These are phyloP conservation scores for Marsdenia floribunda DNA, from an alignment of 257 asterid species.

Conservation along the genomic window DNA sequence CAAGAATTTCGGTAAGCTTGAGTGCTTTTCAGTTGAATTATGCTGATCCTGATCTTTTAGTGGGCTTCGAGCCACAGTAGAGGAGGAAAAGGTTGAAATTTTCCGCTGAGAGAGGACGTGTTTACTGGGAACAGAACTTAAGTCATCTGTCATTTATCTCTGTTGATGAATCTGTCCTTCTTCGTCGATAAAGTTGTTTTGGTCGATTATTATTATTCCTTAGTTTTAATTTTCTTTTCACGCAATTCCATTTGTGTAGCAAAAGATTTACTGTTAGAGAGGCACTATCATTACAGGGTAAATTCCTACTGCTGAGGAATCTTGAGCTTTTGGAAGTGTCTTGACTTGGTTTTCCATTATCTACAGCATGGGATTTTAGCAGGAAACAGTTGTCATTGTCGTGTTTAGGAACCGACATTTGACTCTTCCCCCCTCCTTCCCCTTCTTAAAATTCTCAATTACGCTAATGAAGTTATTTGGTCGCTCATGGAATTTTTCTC, in stretches of 20 bases:
- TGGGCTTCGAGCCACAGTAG: not conserved
- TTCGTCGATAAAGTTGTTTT: not conserved
- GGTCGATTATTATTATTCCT: not conserved
- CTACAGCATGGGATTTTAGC: not conserved
- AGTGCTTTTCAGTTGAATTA: conserved; percentile 10
- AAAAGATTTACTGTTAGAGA: not conserved
- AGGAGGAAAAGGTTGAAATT: not conserved
- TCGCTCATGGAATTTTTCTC: not conserved
- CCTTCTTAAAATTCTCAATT: not conserved
- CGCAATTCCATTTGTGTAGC: not conserved
- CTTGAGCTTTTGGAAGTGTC: not conserved
- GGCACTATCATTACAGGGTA: not conserved
- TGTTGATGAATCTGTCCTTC: not conserved
- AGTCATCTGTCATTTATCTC: not conserved
- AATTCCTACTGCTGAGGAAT: not conserved
- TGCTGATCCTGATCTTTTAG: not conserved
- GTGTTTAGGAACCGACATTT: not conserved
- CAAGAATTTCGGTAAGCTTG: not conserved
- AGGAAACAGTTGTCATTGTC: not conserved
- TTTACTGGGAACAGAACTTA: not conserved
- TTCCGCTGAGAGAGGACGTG: not conserved
- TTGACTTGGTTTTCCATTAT: not conserved
- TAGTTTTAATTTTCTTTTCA: not conserved
- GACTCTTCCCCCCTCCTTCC: not conserved
- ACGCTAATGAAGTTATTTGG: not conserved